phyloP scores from a whole-genome alignment of 2,329 filamentous ascomycete species.

The Penicillium hordei region DNA sequence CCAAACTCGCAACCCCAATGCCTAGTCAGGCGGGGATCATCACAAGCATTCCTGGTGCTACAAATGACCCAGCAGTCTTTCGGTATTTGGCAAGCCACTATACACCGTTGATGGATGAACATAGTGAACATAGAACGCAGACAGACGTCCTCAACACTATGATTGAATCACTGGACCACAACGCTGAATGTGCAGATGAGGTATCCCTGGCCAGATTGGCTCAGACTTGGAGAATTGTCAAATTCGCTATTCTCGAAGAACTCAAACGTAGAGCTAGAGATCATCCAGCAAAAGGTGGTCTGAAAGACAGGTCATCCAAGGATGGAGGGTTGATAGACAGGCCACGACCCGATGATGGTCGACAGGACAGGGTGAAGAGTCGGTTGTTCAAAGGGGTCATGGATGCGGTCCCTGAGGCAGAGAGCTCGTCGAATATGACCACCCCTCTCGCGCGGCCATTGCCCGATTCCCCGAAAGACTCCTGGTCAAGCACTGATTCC shows the following conservation, averaged over 20 bases:
- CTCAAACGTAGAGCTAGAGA: constrained; percentile 44
- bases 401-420: constrained; percentile 41
- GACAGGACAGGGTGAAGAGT: constrained; percentile 42
- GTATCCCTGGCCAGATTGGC: constrained; percentile 53
- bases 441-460: constrained; percentile 56
- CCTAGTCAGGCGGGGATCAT: constrained; percentile 52
- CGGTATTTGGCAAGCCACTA: constrained; percentile 47
- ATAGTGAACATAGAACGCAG: constrained; percentile 23
- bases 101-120: constrained; percentile 37
- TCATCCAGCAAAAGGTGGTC: constrained; percentile 24
- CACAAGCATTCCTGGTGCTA: constrained; percentile 50
- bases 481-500: constrained; percentile 27
- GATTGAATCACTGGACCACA: constrained; percentile 51
- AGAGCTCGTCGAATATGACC: constrained; percentile 57
- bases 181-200: constrained; percentile 54
- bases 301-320: constrained; percentile 31
- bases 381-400: constrained; percentile 46
- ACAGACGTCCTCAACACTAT: constrained; percentile 34
- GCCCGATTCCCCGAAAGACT: constrained; percentile 21
- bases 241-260: constrained; percentile 52
- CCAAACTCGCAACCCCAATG: constrained; percentile 41
- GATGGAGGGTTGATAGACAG: constrained; percentile 31
- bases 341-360: constrained; percentile 29
- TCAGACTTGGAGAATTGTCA: constrained; percentile 60
- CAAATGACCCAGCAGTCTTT: constrained; percentile 43